Evolutionary conservation across 352 stramenopile genomes (phyloP).

Genomic region (Elongisporangium prolatum): DNA sequence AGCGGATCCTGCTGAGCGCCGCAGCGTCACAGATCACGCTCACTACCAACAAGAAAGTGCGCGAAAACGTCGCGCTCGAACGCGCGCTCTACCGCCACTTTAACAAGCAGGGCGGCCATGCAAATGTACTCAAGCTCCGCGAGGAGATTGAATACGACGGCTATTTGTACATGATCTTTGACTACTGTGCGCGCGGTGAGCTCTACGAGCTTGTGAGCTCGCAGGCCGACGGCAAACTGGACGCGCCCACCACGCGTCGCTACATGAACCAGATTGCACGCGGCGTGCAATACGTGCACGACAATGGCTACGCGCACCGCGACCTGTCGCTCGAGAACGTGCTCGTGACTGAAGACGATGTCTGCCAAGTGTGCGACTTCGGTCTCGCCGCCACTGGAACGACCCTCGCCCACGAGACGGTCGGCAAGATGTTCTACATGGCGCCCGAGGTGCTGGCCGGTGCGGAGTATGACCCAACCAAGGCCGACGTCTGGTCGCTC

Average conservation of each 20-base stretch:
- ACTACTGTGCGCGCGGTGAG: constrained; percentile 67
- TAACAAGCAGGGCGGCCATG: constrained; percentile 51
- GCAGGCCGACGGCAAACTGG: constrained; percentile 47
- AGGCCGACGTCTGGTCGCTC: constrained; percentile 82
- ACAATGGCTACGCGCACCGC: constrained; percentile 71
- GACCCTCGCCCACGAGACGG: constrained; percentile 39
- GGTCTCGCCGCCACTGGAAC: constrained; percentile 53
- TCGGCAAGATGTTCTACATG: constrained; percentile 88
- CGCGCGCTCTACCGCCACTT: constrained; percentile 65
- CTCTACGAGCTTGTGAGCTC: constrained; percentile 75
- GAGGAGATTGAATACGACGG: constrained; percentile 79
- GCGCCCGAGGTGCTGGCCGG: constrained; percentile 71
- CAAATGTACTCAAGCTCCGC: constrained; percentile 57
- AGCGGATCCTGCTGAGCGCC: constrained; percentile 70
- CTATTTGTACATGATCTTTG: constrained; percentile 76
- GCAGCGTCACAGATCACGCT: constrained; percentile 53
- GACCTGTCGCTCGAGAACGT: constrained; percentile 86
- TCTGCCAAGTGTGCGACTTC: constrained; percentile 82
- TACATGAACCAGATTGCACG: constrained; percentile 69
- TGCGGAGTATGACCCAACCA: constrained; percentile 57
- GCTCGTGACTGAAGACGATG: constrained; percentile 62
- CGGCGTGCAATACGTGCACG: constrained; percentile 73
- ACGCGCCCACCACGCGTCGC: constrained; percentile 24
- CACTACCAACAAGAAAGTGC: constrained; percentile 66
- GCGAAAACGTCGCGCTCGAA: constrained; percentile 78